These are phyloP conservation scores for Knufia fluminis DNA, from an alignment of 2,329 filamentous ascomycete genomes.

Conservation along the genomic window DNA sequence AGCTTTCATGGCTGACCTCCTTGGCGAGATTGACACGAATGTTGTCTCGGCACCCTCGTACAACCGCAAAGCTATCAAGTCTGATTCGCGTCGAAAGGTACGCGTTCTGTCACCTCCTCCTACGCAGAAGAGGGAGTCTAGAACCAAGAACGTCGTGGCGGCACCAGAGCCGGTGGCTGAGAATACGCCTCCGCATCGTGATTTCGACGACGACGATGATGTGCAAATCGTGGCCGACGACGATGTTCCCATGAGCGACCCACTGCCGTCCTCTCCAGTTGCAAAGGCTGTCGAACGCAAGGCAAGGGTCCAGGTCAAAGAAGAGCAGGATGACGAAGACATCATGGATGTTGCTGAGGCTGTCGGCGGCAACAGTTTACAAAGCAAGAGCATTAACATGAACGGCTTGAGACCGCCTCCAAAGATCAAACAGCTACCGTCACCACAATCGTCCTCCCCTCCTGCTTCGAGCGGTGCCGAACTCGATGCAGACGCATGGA, in stretches of 20 bases:
- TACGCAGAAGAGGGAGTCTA: slow-evolving; percentile 45
- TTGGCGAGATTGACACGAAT: slow-evolving; percentile 75
- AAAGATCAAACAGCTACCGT: slow-evolving; percentile 60
- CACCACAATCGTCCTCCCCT: slow-evolving; percentile 70
- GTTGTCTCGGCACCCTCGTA: slow-evolving; percentile 47
- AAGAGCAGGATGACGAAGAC: slow-evolving; percentile 68
- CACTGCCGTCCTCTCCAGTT: slow-evolving; percentile 76
- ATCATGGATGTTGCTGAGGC: slow-evolving; percentile 80
- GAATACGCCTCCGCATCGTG: slow-evolving; percentile 32
- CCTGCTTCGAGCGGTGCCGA: slow-evolving; percentile 44
- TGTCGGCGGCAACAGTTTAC: slow-evolving; percentile 55
- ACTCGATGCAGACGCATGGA: slow-evolving; percentile 80
- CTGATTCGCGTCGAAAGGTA: slow-evolving; percentile 66
- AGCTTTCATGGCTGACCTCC: slow-evolving; percentile 70
- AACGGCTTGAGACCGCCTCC: slow-evolving; percentile 68
- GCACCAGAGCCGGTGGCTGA: slow-evolving; percentile 27
- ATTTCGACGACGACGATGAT: slow-evolving; percentile 49
- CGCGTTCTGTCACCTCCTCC: slow-evolving; percentile 70
- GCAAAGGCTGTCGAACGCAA: slow-evolving; percentile 69
- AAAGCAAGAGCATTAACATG: slow-evolving; percentile 67
- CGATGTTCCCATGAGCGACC: slow-evolving; percentile 75
- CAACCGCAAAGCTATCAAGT: slow-evolving; percentile 58
- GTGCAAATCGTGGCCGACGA: slow-evolving; percentile 55
- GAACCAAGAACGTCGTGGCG: slow-evolving; percentile 30
- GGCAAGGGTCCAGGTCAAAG: slow-evolving; percentile 46